Conservation (phyloP, 345 rosid genomes). For the Aquilaria sinensis region DNA sequence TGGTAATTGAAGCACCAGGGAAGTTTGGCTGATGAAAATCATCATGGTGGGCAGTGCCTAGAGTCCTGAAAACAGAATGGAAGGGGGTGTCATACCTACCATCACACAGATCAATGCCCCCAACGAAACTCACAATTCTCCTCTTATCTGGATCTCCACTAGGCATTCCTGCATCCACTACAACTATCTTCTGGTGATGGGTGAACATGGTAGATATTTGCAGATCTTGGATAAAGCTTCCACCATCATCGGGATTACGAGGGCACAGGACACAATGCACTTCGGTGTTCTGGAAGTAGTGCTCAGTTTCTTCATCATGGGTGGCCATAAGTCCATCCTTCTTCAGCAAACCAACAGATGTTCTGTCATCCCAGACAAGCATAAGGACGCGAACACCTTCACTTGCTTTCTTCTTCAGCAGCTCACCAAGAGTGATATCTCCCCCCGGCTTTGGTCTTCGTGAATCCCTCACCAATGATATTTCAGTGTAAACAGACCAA, state of each 20-base stretch:
- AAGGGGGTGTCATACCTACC: constrained; percentile 87
- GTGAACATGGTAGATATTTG: constrained; percentile 93
- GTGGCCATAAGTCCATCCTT: constrained; percentile 96
- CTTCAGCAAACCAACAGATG: constrained; percentile 81
- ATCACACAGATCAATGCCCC: constrained; percentile 98
- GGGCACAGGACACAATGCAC: constrained; percentile 93
- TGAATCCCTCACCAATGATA: constrained; percentile 74
- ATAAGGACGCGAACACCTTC: constrained; percentile 91
- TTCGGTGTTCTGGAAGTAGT: constrained; percentile 55
- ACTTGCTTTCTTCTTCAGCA: constrained; percentile 83
- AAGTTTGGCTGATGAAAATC: constrained; percentile 12
- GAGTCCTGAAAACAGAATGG: constrained; percentile 8
- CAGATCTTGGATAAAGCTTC: constrained; percentile 84
- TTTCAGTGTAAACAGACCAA: constrained; percentile 97
- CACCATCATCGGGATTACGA: constrained; percentile 96
- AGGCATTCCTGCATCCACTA: constrained; percentile 81
- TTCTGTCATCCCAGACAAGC: constrained; percentile 99
- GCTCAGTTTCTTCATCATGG: constrained; percentile 90
- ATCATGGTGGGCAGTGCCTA: constrained; percentile 8
- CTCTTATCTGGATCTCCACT: constrained; percentile 47
- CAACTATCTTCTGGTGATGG: constrained; percentile 98
- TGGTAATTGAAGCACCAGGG: background rate
- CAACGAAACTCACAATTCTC: constrained; percentile 93
- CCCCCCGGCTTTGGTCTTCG: constrained; percentile 97
- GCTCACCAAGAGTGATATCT: constrained; percentile 69